Evolutionary conservation across 257 asterid species (phyloP).

Genomic region (Lavandula angustifolia): DNA sequence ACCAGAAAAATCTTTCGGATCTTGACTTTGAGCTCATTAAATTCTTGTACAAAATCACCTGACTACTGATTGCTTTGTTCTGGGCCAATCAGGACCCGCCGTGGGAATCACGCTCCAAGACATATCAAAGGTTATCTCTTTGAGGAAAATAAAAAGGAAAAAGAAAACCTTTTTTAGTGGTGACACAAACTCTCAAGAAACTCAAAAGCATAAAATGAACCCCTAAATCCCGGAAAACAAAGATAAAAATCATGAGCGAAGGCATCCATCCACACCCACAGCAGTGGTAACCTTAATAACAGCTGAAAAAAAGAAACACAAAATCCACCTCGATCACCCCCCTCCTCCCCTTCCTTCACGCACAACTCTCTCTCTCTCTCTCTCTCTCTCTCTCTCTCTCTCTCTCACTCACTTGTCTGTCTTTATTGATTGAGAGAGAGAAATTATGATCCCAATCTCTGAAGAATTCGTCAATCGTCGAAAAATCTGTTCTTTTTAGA

Average conservation of each 20-base stretch:
- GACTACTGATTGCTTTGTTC: slow-evolving; percentile 39
- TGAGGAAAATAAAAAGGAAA: neutral
- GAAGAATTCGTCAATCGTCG: neutral
- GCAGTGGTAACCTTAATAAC: slow-evolving; percentile 48
- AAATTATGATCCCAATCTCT: slow-evolving; percentile 5
- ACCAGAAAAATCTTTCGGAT: too few species aligned
- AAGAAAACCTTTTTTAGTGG: slow-evolving; percentile 15
- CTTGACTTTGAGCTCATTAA: slow-evolving; percentile 12
- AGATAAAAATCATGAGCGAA: slow-evolving; percentile 34
- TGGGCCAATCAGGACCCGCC: slow-evolving; percentile 29
- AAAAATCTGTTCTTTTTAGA: slow-evolving; percentile 14
- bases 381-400: slow-evolving; percentile 23
- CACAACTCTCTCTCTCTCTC: slow-evolving; percentile 14
- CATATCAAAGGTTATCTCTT: slow-evolving; percentile 22
- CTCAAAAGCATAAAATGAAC: slow-evolving; percentile 26
- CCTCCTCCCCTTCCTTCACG: slow-evolving; percentile 30
- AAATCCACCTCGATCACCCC: slow-evolving; percentile 87
- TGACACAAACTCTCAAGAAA: slow-evolving; percentile 35
- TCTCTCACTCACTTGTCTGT: too few species aligned
- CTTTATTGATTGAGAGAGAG: slow-evolving; percentile 16
- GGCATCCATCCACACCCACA: slow-evolving; percentile 24
- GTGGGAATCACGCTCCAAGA: slow-evolving; percentile 41
- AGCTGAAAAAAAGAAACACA: slow-evolving; percentile 70
- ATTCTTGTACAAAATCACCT: slow-evolving; percentile 44
- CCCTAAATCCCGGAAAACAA: slow-evolving; percentile 41